Conservation (phyloP, 768 basidiomycete genomes). For the Psilocybe cyanescens region DNA sequence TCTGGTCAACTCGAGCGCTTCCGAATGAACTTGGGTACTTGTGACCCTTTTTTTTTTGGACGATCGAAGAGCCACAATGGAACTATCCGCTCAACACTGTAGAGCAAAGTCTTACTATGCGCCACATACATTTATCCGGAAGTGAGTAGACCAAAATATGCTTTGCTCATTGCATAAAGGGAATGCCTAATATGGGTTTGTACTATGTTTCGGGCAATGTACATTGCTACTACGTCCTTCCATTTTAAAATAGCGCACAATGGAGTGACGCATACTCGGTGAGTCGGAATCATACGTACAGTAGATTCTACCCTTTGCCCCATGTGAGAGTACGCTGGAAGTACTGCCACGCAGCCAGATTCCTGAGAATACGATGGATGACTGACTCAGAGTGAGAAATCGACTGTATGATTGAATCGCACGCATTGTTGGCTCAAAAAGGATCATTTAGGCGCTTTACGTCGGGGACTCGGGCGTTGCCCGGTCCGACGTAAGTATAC, state of each 20-base stretch:
- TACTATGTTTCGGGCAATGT: neutral
- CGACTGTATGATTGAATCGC: neutral
- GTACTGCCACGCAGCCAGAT: neutral
- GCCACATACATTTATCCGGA: slow-evolving; percentile 1
- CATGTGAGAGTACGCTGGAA: neutral
- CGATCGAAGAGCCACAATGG: neutral
- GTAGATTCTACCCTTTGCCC: neutral
- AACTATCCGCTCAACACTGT: neutral
- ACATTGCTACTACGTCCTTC: neutral
- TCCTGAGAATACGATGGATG: neutral
- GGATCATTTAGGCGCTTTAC: slow-evolving; percentile 3
- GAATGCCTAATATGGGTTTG: neutral
- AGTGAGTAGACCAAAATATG: neutral
- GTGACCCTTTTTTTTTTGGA: neutral
- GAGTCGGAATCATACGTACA: neutral
- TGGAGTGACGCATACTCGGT: neutral
- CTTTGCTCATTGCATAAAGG: neutral
- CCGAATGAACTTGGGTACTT: neutral
- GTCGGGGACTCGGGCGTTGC: neutral
- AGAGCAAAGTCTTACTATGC: neutral
- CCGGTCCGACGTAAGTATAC: neutral
- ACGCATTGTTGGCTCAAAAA: neutral
- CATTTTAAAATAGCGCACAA: neutral
- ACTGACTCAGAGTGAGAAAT: neutral
- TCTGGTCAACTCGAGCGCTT: neutral